Evolutionary conservation across 1,139 yeast species (phyloP).

Genomic region (Geotrichum histeridarum): DNA sequence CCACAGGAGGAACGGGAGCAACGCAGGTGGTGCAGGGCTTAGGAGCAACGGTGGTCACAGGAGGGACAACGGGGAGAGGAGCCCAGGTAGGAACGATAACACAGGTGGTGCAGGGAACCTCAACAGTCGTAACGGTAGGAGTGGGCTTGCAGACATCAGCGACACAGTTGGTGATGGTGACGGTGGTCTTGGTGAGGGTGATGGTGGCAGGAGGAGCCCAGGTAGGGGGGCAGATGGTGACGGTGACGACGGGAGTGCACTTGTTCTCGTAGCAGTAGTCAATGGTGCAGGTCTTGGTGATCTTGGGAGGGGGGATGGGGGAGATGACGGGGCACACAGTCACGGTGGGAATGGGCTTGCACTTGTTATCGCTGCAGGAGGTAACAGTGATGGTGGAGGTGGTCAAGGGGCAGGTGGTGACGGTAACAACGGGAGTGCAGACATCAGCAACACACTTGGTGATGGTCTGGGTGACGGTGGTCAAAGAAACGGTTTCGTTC

Average conservation of each 20-base stretch:
- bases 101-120: not conserved
- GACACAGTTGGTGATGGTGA: constrained; percentile 14
- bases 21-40: not conserved
- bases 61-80: not conserved
- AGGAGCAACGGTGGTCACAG: constrained; percentile 7
- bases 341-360: constrained; percentile 8
- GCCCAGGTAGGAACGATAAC: no score
- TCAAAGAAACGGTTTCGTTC: constrained; percentile 7
- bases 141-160: not conserved
- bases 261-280: constrained; percentile 1
- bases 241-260: constrained; percentile 8
- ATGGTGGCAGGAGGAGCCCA: not conserved
- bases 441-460: constrained; percentile 15
- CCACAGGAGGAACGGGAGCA: constrained; percentile 1
- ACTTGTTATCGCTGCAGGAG: constrained; percentile 8
- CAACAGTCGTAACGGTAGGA: constrained; percentile 2
- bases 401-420: constrained; percentile 10
- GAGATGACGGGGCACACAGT: constrained; percentile 16
- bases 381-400: constrained; percentile 17
- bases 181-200: constrained; percentile 2
- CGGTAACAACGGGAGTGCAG: constrained; percentile 11
- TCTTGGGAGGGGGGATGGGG: not conserved
- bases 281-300: constrained; percentile 4
- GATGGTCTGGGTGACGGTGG: constrained; percentile 13
- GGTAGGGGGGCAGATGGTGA: constrained; percentile 15